Evolutionary conservation across 108 stramenopile genomes (phyloP), one percentile per base, ranked within the genome.

Genomic region (Nitzschia putrida): DNA sequence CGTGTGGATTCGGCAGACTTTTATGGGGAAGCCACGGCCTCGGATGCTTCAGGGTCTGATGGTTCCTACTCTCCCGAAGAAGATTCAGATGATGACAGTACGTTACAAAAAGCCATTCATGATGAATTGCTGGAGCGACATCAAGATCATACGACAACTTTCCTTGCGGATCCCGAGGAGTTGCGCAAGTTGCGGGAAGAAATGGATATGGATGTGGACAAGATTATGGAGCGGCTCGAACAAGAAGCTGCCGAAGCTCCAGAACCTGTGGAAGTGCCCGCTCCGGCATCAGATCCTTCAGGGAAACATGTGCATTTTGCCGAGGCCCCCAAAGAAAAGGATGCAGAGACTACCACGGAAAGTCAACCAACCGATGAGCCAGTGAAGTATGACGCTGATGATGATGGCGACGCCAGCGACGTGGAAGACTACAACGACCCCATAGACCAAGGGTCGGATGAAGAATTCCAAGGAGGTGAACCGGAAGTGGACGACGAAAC

Each of bases 401-500:
- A 84, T 72, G 83, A 82, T 71, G 82, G 61, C 18, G 83, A 84
- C 43, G 81, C 75, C 24, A 84, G 81, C 57, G 86, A 84, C 44
- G 83, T 80, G 11, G 86, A 82, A 60, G 83, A 83, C 52, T 80
- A 72, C 34, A 50, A 71, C 29, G 59, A 53, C 16, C 23, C 54
- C 8, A 40, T 37, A 20, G 45, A 58, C 18, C 58, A 60, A 61
- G 16, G 60, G 74, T 65, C 78, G 38, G 61, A 49, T 37, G 76
- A 80, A 18, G 86, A 84, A 26, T 80, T 61, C 74, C 60, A 65
- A 39, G 81, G 16, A 56, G 61, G 67, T 16, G 83, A 77, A 26
- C 77, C 70, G 20, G 76, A 66, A 53, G 72, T 80, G 12, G 90
- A 91, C 43, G 90, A 88, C 49, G 90, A 86, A 65, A 88, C 87